Evolutionary conservation across 1,284 basidiomycete species (phyloP).

Genomic region (Fomitopsis palustris): DNA sequence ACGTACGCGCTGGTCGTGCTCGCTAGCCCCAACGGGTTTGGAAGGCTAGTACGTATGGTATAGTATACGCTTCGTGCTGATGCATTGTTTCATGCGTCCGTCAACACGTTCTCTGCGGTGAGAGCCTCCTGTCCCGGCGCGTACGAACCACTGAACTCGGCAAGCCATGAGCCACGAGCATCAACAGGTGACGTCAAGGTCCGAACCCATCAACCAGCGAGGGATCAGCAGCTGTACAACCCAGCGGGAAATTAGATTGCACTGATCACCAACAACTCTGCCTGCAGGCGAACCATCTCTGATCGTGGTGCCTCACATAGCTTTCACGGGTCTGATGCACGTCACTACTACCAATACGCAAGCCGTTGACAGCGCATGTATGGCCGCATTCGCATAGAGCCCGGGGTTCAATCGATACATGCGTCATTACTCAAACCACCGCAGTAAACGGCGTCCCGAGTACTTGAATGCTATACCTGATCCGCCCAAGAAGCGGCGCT

Average conservation of each 20-base stretch:
- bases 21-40: background rate
- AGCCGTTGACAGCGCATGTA: background rate
- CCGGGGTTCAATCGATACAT: background rate
- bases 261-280: background rate
- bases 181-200: background rate
- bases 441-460: background rate
- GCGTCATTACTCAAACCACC: background rate
- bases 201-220: background rate
- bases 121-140: background rate
- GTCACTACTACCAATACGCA: background rate
- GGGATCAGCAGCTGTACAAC: background rate
- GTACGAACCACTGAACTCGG: background rate
- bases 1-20: background rate
- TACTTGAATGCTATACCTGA: background rate
- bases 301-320: background rate
- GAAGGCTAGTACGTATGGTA: background rate
- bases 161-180: background rate
- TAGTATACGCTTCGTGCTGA: background rate
- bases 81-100: background rate
- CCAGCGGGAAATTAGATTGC: background rate
- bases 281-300: background rate
- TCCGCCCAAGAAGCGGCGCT: background rate
- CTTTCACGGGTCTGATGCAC: background rate
- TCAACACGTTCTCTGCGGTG: background rate
- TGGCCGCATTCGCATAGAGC: background rate